phyloP scores from a whole-genome alignment of 2,329 filamentous ascomycete genomes.

The Fusarium nygamai region DNA sequence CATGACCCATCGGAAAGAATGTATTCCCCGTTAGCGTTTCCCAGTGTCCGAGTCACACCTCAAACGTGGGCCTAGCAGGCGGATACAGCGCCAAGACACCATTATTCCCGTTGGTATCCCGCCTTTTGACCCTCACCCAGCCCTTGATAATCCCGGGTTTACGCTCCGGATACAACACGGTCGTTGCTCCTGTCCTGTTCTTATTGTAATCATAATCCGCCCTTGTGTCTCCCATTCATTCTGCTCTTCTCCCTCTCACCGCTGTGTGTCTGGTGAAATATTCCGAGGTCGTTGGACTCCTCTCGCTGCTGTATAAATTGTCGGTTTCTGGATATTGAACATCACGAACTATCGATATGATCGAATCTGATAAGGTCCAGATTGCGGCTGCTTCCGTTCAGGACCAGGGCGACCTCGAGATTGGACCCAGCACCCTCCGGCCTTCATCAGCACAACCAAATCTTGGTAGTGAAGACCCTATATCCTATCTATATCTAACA shows the following conservation, averaged over 20 bases:
- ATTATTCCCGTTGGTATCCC: constrained; percentile 44
- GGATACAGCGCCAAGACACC: constrained; percentile 28
- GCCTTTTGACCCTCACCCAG: constrained; percentile 31
- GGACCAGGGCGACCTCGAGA: constrained; percentile 32
- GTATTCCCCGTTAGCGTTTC: constrained; percentile 30
- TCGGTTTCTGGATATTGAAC: not conserved
- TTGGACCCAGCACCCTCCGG: constrained; percentile 12
- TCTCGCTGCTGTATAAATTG: not conserved
- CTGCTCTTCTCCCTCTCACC: not conserved
- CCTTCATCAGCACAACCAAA: constrained; percentile 12
- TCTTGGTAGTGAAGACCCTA: constrained; percentile 38
- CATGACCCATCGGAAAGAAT: constrained; percentile 13
- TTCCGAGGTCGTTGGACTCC: not conserved
- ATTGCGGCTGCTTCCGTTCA: constrained; percentile 1
- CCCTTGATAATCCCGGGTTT: constrained; percentile 36
- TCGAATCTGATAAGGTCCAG: constrained; percentile 5
- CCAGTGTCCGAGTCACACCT: constrained; percentile 25
- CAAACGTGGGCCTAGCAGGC: constrained; percentile 29
- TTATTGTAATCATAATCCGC: not conserved
- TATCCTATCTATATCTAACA: constrained; percentile 54
- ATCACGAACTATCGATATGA: constrained; percentile 17
- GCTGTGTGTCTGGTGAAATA: not conserved
- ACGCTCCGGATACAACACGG: constrained; percentile 24
- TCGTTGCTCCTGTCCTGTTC: constrained; percentile 14
- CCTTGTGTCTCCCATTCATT: not conserved